Evolutionary conservation across 2,329 filamentous ascomycete genomes (phyloP).

Genomic region (Phialophora macrospora): DNA sequence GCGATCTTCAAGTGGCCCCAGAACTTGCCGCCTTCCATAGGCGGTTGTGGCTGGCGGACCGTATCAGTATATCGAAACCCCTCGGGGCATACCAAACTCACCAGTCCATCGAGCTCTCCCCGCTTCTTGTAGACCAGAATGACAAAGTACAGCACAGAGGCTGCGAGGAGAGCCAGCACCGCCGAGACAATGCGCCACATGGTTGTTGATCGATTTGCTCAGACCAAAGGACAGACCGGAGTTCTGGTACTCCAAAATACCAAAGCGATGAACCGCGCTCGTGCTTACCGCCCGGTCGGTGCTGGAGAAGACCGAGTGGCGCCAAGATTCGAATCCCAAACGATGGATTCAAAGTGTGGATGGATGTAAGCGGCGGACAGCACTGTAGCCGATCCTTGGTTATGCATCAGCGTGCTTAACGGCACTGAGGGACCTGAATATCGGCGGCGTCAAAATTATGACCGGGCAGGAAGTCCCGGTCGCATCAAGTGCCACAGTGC

Average conservation of each 20-base stretch:
- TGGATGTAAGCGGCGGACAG: constrained; percentile 4
- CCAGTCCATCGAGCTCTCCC: constrained; percentile 33
- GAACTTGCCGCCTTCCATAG: constrained; percentile 34
- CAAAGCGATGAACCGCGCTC: neutral
- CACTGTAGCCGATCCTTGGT: too few species aligned
- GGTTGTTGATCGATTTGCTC: neutral
- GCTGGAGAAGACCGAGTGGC: neutral
- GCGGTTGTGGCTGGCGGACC: constrained; percentile 39
- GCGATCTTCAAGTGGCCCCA: constrained; percentile 39
- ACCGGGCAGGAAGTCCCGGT: neutral
- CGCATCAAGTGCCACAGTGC: neutral
- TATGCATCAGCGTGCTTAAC: neutral
- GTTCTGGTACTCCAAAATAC: neutral
- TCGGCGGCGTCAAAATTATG: neutral
- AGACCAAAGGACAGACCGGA: neutral
- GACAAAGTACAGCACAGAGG: constrained; percentile 31
- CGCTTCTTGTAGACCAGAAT: constrained; percentile 35
- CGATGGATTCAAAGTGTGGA: neutral
- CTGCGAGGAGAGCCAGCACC: constrained; percentile 24
- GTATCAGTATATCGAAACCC: neutral
- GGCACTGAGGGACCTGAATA: neutral
- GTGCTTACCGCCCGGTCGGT: neutral
- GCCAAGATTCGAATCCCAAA: neutral
- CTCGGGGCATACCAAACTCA: constrained; percentile 18
- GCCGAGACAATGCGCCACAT: constrained; percentile 25